A percentile compares a stretch with the other conserved stretches of the same genome.
phyloP scores from a whole-genome alignment of 2,329 filamentous ascomycete species.

The Metarhizium humberi region DNA sequence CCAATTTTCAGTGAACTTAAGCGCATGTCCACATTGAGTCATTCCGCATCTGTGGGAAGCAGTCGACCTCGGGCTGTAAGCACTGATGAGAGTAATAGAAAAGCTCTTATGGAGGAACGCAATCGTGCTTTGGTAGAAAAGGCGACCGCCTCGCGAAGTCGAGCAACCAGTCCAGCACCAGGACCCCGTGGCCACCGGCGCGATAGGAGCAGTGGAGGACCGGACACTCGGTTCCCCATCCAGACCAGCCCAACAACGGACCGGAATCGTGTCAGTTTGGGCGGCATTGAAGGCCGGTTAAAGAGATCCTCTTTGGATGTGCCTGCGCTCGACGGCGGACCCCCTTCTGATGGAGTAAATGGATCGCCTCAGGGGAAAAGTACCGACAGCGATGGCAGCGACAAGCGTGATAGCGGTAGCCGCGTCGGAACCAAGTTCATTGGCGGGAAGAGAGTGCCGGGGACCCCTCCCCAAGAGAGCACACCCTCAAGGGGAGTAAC shows the following conservation, averaged over 20 bases:
- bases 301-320: slow-evolving; percentile 74
- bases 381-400: slow-evolving; percentile 19
- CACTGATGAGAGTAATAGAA: slow-evolving; percentile 91
- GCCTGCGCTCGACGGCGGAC: slow-evolving; percentile 46
- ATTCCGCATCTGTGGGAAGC: slow-evolving; percentile 46
- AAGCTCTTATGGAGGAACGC: slow-evolving; percentile 88
- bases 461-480: slow-evolving; percentile 20
- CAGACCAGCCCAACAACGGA: slow-evolving; percentile 54
- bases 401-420: slow-evolving; percentile 58
- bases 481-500: slow-evolving; percentile 33
- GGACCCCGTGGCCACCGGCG: slow-evolving; percentile 58
- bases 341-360: slow-evolving; percentile 32
- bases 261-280: slow-evolving; percentile 40
- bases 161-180: slow-evolving; percentile 65
- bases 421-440: slow-evolving; percentile 34
- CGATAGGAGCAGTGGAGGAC: slow-evolving; percentile 66
- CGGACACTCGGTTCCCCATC: slow-evolving; percentile 79
- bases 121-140: slow-evolving; percentile 71
- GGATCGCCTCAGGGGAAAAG: slow-evolving; percentile 22
- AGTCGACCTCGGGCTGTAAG: slow-evolving; percentile 77
- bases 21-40: slow-evolving; percentile 65
- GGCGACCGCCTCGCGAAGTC: slow-evolving; percentile 53
- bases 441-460: slow-evolving; percentile 35
- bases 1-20: slow-evolving; percentile 94
- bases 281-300: slow-evolving; percentile 29